A percentile compares a stretch with the other conserved stretches of the same genome.
Conservation (phyloP, 2,329 filamentous ascomycete genomes). For the Colletotrichum gigasporum region DNA sequence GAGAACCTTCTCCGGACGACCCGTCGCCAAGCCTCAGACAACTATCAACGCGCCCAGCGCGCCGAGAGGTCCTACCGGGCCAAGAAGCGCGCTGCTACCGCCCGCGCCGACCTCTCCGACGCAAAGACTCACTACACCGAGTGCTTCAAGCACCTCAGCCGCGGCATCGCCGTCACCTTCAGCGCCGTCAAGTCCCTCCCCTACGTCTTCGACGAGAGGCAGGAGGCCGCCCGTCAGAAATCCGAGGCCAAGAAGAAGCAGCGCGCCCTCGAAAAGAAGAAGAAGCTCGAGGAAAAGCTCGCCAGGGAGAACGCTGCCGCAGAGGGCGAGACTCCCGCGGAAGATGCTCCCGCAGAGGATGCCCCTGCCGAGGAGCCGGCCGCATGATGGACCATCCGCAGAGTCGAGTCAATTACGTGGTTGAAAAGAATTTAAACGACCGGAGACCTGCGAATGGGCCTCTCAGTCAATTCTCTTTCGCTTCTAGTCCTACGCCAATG, state of each 20-base stretch:
- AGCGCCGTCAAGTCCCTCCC: slow-evolving; percentile 43
- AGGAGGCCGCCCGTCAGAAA: slow-evolving; percentile 41
- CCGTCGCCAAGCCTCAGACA: slow-evolving; percentile 47
- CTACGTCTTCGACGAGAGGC: slow-evolving; percentile 48
- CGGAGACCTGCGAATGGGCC: background rate
- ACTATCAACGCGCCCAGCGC: slow-evolving; percentile 47
- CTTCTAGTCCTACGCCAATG: background rate
- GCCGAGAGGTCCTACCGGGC: slow-evolving; percentile 52
- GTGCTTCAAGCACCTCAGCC: slow-evolving; percentile 45
- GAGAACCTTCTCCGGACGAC: slow-evolving; percentile 51
- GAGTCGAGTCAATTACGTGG: slow-evolving; percentile 20
- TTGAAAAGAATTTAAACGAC: background rate
- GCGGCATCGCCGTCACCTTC: slow-evolving; percentile 43
- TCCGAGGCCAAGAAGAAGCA: slow-evolving; percentile 41
- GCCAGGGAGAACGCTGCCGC: slow-evolving; percentile 34
- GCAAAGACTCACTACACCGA: slow-evolving; percentile 50
- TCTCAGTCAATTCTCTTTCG: background rate
- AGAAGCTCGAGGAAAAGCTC: slow-evolving; percentile 45
- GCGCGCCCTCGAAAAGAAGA: slow-evolving; percentile 45
- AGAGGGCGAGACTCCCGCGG: slow-evolving; percentile 5
- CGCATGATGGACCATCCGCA: slow-evolving; percentile 21
- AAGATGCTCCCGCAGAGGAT: background rate
- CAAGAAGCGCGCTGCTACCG: slow-evolving; percentile 50
- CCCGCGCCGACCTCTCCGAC: slow-evolving; percentile 47
- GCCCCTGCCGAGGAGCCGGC: slow-evolving; percentile 13